A percentile compares a stretch with the other conserved stretches of the same genome.
These are phyloP conservation scores for Aspergillus cavernicola DNA, from an alignment of 495 filamentous ascomycete species.

Conservation along the genomic window DNA sequence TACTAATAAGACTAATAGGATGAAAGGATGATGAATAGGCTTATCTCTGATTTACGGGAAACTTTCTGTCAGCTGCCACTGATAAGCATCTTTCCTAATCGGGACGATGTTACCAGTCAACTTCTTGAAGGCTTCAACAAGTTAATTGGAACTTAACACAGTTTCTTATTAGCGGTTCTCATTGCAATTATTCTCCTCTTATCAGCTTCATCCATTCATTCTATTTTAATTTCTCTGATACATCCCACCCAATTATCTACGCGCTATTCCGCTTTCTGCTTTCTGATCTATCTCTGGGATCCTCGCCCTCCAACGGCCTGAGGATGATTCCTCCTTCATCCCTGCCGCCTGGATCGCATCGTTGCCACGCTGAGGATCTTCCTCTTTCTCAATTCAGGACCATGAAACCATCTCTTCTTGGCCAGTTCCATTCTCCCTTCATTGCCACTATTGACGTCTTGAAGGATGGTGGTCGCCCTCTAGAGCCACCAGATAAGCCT, in stretches of 20 bases:
- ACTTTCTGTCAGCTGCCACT: background rate
- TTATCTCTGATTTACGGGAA: background rate
- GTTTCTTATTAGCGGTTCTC: too few species aligned
- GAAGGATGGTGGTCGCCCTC: slow-evolving; percentile 24
- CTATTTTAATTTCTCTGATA: too few species aligned
- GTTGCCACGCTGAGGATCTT: background rate
- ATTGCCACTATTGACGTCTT: slow-evolving; percentile 19
- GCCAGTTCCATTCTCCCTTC: background rate
- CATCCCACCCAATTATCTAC: background rate
- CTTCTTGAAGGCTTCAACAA: too few species aligned
- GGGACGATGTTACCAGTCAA: background rate
- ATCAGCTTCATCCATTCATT: too few species aligned
- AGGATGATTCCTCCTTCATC: background rate
- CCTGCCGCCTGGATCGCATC: background rate
- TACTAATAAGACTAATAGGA: too few species aligned
- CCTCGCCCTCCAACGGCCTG: background rate
- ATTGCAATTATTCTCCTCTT: too few species aligned
- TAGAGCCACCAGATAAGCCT: slow-evolving; percentile 33
- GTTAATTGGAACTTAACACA: background rate
- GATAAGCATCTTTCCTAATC: background rate
- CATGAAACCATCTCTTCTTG: slow-evolving; percentile 2
- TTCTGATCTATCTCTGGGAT: slow-evolving; percentile 8
- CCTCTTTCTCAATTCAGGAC: background rate
- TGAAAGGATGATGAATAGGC: background rate
- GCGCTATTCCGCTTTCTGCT: background rate